phyloP scores from a whole-genome alignment of 495 filamentous ascomycete species.

The Neurospora sp. region DNA sequence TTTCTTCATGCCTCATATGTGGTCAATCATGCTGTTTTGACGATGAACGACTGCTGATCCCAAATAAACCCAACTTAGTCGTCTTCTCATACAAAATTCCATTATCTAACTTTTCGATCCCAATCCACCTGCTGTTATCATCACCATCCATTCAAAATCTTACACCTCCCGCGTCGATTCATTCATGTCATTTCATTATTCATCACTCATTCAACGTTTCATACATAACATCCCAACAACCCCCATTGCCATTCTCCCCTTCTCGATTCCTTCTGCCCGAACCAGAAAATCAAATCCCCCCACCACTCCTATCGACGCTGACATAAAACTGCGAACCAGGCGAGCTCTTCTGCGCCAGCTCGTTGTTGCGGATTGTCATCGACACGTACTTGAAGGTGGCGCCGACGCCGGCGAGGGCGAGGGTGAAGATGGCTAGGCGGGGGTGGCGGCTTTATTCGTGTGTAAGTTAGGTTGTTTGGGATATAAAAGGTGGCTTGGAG shows the following conservation, averaged over 20 bases:
- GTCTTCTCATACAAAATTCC: neutral
- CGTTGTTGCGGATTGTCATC: conserved; percentile 27
- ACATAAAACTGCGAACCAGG: conserved; percentile 27
- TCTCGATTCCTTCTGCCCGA: too few species aligned
- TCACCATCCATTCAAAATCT: neutral
- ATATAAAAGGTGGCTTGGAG: too few species aligned
- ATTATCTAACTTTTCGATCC: too few species aligned
- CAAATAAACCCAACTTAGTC: too few species aligned
- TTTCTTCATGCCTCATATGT: neutral
- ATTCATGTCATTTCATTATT: neutral
- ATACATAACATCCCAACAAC: too few species aligned
- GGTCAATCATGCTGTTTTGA: neutral
- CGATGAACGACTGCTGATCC: neutral
- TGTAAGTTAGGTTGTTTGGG: neutral
- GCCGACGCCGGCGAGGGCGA: conserved; percentile 19
- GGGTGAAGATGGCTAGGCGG: conserved; percentile 16
- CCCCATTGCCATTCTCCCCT: too few species aligned
- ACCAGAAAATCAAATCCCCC: conserved; percentile 22
- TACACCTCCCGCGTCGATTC: neutral
- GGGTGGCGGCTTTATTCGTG: conserved; percentile 19
- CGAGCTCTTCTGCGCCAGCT: conserved; percentile 28
- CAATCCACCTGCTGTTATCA: neutral
- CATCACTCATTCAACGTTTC: neutral
- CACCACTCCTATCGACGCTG: conserved; percentile 39
- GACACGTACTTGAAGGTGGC: conserved; percentile 26